Base-by-base conservation (phyloP, 106 monocot species). In the Phalaenopsis aphrodite region DNA sequence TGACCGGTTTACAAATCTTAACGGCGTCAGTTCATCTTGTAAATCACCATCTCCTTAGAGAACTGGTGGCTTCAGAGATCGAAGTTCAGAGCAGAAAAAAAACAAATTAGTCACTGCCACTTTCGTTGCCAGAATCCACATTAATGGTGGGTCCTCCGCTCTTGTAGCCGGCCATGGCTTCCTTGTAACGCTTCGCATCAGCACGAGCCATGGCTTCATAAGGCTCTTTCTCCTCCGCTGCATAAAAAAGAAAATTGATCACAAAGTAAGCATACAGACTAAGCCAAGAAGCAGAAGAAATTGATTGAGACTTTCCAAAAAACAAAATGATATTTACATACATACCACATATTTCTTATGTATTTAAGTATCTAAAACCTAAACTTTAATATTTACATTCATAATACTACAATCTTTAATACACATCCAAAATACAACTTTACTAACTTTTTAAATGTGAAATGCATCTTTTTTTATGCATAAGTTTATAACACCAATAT, bases 191-290 rank as follows among this genome's bases (percentile, higher is more conserved):
- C 80, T 91, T 95, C 8, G 87, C 45, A 80, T 99, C 99, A 5
- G 91, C 89, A 41, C 67, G 41, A 7, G 95, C 91, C 99, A 93
- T 93, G 2, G 87, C 73, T 48, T 95, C 93, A n/a, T 79, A 95
- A 3, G 87, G 90, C 71, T 95, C 93, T 49, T 99, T 99, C 81
- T 99, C 95, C 82, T 95, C 95, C 65, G 87, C 99, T 99, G 87
- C 64, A 69, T 8, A 48, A 49, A 76, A 42, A 3, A 3, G 12
- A 52, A 49, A 18, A 30, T 30, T 75, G 18, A 37, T 75, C 64
- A 65, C 64, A 43, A 75, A 45, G 3, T 30, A 0, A 30, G 30
- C 30, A 30, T 30, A 41, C 43, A 3, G 43, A 45, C 43, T 6
- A 45, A 45, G 6, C 43, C 3, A 45, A 45, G 43, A 45, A 0